Conservation (phyloP, 1,284 basidiomycete genomes). For the Cryptococcus wingfieldii region DNA sequence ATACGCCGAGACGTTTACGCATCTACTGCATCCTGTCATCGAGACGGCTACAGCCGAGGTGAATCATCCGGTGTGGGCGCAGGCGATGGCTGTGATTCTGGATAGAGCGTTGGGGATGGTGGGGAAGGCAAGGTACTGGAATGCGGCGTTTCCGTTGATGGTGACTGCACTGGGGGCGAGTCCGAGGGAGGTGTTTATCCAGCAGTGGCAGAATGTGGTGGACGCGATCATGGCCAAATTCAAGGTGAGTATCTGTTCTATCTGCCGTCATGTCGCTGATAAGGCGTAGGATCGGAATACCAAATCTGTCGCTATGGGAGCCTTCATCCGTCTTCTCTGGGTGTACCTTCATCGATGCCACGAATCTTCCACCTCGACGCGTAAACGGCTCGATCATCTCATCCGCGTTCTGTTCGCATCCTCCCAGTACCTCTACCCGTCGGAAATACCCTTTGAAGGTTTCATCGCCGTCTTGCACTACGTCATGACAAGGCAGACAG, state of each 20-base stretch:
- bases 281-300: constrained; percentile 65
- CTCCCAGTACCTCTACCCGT: constrained; percentile 57
- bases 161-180: constrained; percentile 82
- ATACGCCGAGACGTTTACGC: constrained; percentile 77
- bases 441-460: constrained; percentile 71
- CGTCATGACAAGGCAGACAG: constrained; percentile 76
- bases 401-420: constrained; percentile 73
- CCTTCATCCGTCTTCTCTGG: constrained; percentile 81
- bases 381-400: constrained; percentile 70
- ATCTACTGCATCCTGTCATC: constrained; percentile 80
- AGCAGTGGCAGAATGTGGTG: constrained; percentile 71
- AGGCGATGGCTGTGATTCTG: constrained; percentile 79
- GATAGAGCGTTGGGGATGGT: constrained; percentile 83
- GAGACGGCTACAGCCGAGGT: constrained; percentile 95
- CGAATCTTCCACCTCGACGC: constrained; percentile 73
- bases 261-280: constrained; percentile 3
- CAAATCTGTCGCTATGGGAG: constrained; percentile 73
- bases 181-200: constrained; percentile 76
- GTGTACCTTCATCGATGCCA: constrained; percentile 90
- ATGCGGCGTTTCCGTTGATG: constrained; percentile 76
- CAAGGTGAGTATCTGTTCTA: constrained; percentile 58
- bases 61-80: constrained; percentile 90
- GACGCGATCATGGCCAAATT: constrained; percentile 68
- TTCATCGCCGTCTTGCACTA: constrained; percentile 79
- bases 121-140: constrained; percentile 86